Conservation (phyloP, 441 rosid species). For the Adansonia madagascariensis region DNA sequence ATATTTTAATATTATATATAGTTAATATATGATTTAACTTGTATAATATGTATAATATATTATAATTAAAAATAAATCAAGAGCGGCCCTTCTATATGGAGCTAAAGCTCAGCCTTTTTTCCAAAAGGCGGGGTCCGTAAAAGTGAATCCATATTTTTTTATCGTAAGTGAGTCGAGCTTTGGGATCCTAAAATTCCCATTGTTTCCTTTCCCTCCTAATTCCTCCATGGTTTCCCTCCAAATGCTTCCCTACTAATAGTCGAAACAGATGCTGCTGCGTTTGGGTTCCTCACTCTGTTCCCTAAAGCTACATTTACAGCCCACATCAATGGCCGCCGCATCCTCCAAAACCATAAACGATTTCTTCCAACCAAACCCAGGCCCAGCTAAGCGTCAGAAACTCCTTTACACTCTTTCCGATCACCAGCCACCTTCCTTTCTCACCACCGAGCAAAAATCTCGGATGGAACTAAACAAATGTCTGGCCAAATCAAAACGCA, state of each 20-base stretch:
- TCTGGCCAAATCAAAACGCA: conserved; percentile 72
- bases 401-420: conserved; percentile 24
- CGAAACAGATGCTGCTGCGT: neutral
- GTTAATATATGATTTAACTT: no score
- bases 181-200: neutral
- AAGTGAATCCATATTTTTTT: no score
- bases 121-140: no score
- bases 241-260: neutral
- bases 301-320: conserved; percentile 16
- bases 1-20: no score
- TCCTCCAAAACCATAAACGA: conserved; percentile 66
- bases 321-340: conserved; percentile 45
- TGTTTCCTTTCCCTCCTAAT: neutral
- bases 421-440: conserved; percentile 27
- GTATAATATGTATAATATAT: no score
- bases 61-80: no score
- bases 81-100: no score
- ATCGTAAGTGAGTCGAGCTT: no score
- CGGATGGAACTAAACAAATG: conserved; percentile 64
- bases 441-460: conserved; percentile 54
- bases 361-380: conserved; percentile 44
- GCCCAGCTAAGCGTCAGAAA: conserved; percentile 79
- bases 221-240: neutral
- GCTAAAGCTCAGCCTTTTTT: no score
- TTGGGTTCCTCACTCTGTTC: neutral